Base-by-base conservation (phyloP, 495 filamentous ascomycete species). In the Hyaloscypha variabilis region DNA sequence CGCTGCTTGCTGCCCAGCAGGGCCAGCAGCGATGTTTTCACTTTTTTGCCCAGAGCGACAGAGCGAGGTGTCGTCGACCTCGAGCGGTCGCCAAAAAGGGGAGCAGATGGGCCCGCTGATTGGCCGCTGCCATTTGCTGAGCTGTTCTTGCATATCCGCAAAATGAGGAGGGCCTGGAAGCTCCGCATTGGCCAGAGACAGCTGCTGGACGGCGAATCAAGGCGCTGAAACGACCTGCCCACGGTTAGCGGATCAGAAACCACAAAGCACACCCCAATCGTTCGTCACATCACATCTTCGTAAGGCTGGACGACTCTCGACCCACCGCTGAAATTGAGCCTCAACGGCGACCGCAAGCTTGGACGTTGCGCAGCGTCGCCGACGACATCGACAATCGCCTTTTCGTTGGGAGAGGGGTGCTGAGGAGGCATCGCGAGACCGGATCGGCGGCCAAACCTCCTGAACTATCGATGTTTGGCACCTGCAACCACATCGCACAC, bases 301-400 rank as follows among this genome's bases (percentile, higher is more conserved):
- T 68, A 71, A 71, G 68, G 74, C 71, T 75, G 69, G 73, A 67
- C 56, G 54, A 70, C 63, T 67, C 59, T 60, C 63, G 67, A 72
- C 65, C 67, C 63, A 66, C 24, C 14, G 42, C 69, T 36, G 51
- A 53, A 46, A 62, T 52, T 60, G 66, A 68, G 66, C 67, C 70
- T 51, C 63, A 67, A 61, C 58, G 26, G 39, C 42, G 49, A 62
- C 57, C 46, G 51, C 61, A 60, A 8, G 34, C 25, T 57, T 50
- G 55, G n/a, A 60, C 39, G 25, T 62, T 49, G 30, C 26, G 23
- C 23, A 64, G 25, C 61, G 67, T 70, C 64, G 39, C 68, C 66
- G 34, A 54, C 66, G 63, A 63, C 66, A 26, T 56, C 60, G 65
- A 57, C 67, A 63, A 36, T 23, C 46, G 51, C 60, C 62, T 63